Evolutionary conservation across 2,329 filamentous ascomycete species (phyloP), one percentile per base, ranked within the genome.

Genomic region (Monascus ruber): DNA sequence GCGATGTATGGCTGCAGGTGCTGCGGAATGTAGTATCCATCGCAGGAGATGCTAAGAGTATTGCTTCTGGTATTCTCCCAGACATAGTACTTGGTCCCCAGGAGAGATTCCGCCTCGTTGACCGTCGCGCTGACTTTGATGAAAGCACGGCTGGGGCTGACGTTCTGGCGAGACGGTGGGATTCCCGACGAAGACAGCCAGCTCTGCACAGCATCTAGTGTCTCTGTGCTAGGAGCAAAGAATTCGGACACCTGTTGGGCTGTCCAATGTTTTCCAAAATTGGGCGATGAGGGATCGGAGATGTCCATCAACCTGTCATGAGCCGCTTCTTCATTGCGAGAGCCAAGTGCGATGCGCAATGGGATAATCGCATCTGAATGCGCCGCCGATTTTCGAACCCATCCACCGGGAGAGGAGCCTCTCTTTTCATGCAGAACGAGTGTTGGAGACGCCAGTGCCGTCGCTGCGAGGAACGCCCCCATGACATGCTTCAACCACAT

Each of bases 151-250:
- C 69, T 65, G 62, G 0, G 73, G 73, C 33, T 74, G 65, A 32
- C 17, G 17, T 17, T 17, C 17, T 17, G 17, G 58, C 59, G 34
- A 79, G 62, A 4, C 72, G 65, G 3, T 61, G 58, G 2, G 55
- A 80, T 72, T 5, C 76, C 77, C 24, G 69, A 65, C 5, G 57
- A 53, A 17, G 63, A 53, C n/a, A 79, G 64, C 76, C 76, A 80
- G 6, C 61, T 48, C 48, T 66, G 66, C 26, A 78, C 71, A 1
- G 66, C 56, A 10, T 68, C 58, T 2, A 77, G 65, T 4, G 71
- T 60, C 33, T 73, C 66, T 5, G 49, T 46, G 9, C 50, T 52
- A 6, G 65, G 63, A 24, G 64, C 58, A 45, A 70, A 70, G 6
- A 62, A 55, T 31, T 65, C 57, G 33, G 63, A 62, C 31, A 71